phyloP scores from a whole-genome alignment of 192 early-diverging fungal genomes.

The Jimgerdemannia flammicorona region DNA sequence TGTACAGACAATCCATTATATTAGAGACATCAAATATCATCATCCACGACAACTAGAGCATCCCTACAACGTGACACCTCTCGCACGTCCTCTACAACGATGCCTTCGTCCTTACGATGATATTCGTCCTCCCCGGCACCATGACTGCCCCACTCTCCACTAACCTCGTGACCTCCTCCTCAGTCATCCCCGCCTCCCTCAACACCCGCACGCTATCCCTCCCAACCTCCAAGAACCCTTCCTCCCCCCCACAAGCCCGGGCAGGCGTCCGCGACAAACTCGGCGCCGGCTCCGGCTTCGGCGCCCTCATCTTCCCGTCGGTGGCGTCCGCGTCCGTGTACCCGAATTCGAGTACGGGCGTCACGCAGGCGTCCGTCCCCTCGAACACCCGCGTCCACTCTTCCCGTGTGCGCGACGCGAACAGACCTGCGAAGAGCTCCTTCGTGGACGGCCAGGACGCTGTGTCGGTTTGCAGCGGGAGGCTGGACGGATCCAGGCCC shows the following conservation, averaged over 20 bases:
- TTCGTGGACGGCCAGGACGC: constrained; percentile 55
- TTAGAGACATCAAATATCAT: too few species aligned
- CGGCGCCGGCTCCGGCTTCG: constrained; percentile 49
- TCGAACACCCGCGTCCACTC: constrained; percentile 62
- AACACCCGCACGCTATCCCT: constrained; percentile 40
- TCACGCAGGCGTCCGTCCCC: constrained; percentile 60
- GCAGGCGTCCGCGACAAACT: constrained; percentile 49
- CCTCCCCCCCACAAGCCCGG: not conserved
- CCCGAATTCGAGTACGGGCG: constrained; percentile 51
- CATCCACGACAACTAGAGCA: too few species aligned
- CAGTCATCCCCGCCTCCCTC: constrained; percentile 33
- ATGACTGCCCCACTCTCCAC: not conserved
- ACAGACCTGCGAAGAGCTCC: constrained; percentile 36
- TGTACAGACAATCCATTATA: too few species aligned
- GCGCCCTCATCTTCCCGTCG: constrained; percentile 17
- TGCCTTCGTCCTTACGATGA: not conserved
- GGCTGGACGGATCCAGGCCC: constrained; percentile 18
- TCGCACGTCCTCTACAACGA: not conserved
- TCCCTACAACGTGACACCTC: too few species aligned
- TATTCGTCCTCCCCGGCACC: not conserved
- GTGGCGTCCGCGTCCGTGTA: constrained; percentile 22
- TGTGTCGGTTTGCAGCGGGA: constrained; percentile 48
- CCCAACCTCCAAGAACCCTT: constrained; percentile 36
- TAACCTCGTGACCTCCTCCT: constrained; percentile 33
- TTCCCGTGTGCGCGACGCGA: constrained; percentile 52